phyloP scores from a whole-genome alignment of 2,329 filamentous ascomycete genomes.

The Chaetomium olivaceum region DNA sequence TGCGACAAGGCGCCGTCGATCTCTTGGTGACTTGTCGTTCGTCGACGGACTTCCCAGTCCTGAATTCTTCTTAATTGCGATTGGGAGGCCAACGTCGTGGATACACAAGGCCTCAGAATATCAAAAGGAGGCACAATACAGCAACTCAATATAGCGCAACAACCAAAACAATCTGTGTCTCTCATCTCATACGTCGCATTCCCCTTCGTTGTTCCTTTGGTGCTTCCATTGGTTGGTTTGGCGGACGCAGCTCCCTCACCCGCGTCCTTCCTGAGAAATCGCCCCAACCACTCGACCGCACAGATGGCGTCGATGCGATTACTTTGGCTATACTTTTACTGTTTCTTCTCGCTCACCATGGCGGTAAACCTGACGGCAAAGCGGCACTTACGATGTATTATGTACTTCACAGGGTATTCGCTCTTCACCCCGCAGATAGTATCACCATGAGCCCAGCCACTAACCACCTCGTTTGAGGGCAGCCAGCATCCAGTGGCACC shows the following conservation, averaged over 20 bases:
- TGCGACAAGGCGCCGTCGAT: no score
- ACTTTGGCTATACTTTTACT: slow-evolving; percentile 20
- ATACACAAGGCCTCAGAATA: neutral
- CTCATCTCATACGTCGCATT: neutral
- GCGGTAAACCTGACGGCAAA: slow-evolving; percentile 19
- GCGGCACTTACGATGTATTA: slow-evolving; percentile 39
- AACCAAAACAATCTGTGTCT: neutral
- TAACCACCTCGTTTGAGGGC: neutral
- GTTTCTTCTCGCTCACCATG: slow-evolving; percentile 25
- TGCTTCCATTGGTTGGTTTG: neutral
- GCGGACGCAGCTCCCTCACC: neutral
- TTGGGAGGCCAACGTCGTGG: neutral
- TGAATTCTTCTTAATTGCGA: neutral
- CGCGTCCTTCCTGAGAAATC: neutral
- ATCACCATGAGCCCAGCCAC: neutral
- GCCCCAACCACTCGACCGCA: neutral
- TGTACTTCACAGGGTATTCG: slow-evolving; percentile 52
- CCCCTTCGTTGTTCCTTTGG: neutral
- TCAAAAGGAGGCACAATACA: neutral
- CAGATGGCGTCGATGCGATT: slow-evolving; percentile 17
- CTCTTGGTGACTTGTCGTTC: no score
- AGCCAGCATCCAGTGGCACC: slow-evolving; percentile 53
- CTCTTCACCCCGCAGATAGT: neutral
- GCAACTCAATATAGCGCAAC: neutral
- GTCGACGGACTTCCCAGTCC: neutral